Evolutionary conservation across 2,329 filamentous ascomycete genomes (phyloP), one percentile per base, ranked within the genome.

Genomic region (Fusarium sp.): DNA sequence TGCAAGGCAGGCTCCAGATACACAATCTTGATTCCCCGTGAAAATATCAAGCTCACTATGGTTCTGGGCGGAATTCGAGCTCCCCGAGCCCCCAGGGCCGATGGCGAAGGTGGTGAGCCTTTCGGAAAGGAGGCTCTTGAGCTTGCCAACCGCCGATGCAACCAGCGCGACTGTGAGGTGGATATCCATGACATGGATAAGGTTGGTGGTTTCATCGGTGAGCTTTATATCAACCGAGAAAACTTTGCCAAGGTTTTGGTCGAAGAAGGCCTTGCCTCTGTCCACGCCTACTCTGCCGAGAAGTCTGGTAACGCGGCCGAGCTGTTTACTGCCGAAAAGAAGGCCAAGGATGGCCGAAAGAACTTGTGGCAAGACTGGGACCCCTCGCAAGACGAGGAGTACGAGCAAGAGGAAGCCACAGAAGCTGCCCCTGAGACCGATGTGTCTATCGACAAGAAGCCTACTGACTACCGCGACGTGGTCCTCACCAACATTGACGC

Each of bases 1-100:
- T 96, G 97, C 83, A 97, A 98, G 82, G 92, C 94, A n/a, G 96
- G 92, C 30, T 97, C 94, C 40, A 89, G 96, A 71, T 99, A 98
- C 80, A 97, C 93, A 26, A 86, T 99, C 35, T 84, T 99, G 11
- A 89, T 99, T 48, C 95, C 96, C 46, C 91, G 94, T 35, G 96
- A 99, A 77, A 94, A 93, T 74, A 90, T 95, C 76, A 98, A 97
- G 83, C 85, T 99, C 63, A 99, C 95, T 3, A 90, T 99, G 77
- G 94, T 99, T 6, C 88, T 99, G 47, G 95, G 92, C 53, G 95
- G 96, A 47, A 96, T 99, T 71, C 92, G 94, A 62, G 93, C 93
- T 15, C 96, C 96, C 17, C 89, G 92, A 69, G 96, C 95, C 43
- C 93, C 94, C 14, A 89, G 94, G 57, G 80, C 84, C 7, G 91